phyloP scores from a whole-genome alignment of 306 rosid species.

The Prunus mira region DNA sequence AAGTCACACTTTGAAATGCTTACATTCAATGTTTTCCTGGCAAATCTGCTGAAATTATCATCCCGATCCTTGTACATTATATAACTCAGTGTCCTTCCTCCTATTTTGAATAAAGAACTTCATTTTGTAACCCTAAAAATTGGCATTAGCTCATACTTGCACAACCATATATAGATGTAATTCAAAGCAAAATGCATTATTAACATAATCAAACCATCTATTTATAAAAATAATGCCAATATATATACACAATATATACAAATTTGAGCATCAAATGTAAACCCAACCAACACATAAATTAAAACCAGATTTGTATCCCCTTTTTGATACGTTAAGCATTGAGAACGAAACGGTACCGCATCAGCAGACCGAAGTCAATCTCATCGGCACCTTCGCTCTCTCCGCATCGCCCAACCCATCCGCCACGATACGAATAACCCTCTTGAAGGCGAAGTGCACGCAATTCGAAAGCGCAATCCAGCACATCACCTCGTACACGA shows the following conservation, averaged over 20 bases:
- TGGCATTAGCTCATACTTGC: not conserved
- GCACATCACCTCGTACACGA: constrained; percentile 75
- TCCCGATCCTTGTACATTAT: not conserved
- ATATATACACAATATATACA: constrained; percentile 18
- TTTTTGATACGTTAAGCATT: constrained; percentile 5
- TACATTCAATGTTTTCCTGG: not conserved
- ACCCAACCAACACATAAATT: not conserved
- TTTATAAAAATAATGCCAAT: not conserved
- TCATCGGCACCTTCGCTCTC: constrained; percentile 61
- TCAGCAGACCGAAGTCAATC: constrained; percentile 61
- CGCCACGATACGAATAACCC: constrained; percentile 48
- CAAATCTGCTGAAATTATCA: not conserved
- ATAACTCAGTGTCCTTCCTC: not conserved
- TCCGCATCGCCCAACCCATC: constrained; percentile 58
- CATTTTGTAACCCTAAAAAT: not conserved
- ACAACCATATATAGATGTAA: not conserved
- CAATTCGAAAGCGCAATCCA: constrained; percentile 88
- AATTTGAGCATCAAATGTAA: not conserved
- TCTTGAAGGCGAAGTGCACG: constrained; percentile 79
- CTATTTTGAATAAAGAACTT: not conserved
- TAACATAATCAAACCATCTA: not conserved
- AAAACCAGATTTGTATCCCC: constrained; percentile 4
- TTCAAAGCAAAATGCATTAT: not conserved
- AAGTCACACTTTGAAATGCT: not conserved
- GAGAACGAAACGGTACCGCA: constrained; percentile 19